phyloP scores from a whole-genome alignment of 805 yeast genomes.

The Zygosaccharomyces siamensis region DNA sequence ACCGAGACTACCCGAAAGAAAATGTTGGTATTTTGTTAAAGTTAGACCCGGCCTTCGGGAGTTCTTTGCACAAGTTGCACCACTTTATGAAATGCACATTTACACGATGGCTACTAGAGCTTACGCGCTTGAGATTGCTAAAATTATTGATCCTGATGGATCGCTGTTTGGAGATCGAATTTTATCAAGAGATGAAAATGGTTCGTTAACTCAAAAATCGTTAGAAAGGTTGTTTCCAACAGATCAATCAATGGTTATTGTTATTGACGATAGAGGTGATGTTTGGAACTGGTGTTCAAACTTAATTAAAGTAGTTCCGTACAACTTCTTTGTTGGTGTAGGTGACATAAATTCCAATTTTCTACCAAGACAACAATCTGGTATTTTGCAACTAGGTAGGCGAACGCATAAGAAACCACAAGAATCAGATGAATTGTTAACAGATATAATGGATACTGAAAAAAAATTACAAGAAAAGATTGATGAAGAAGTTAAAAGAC shows the following conservation, averaged over 20 bases:
- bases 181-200: slow-evolving; percentile 90
- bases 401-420: slow-evolving; percentile 27
- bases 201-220: slow-evolving; percentile 84
- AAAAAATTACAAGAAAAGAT: slow-evolving; percentile 30
- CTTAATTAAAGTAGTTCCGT: slow-evolving; percentile 87
- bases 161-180: slow-evolving; percentile 85
- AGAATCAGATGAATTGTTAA: slow-evolving; percentile 32
- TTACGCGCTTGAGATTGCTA: slow-evolving; percentile 85
- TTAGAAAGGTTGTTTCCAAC: slow-evolving; percentile 87
- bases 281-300: slow-evolving; percentile 98
- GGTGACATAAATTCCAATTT: slow-evolving; percentile 95
- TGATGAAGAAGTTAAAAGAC: slow-evolving; percentile 33
- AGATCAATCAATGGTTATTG: slow-evolving; percentile 92
- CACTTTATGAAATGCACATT: slow-evolving; percentile 82
- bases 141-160: slow-evolving; percentile 86
- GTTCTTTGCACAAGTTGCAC: slow-evolving; percentile 60
- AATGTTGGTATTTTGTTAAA: slow-evolving; percentile 89
- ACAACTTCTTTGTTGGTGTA: slow-evolving; percentile 92
- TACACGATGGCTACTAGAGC: slow-evolving; percentile 98
- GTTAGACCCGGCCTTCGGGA: slow-evolving; percentile 79
- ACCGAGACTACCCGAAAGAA: slow-evolving; percentile 51
- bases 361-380: slow-evolving; percentile 75
- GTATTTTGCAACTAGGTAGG: slow-evolving; percentile 42
- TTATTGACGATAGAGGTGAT: slow-evolving; percentile 96
- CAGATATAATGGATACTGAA: slow-evolving; percentile 34